phyloP scores from a whole-genome alignment of 371 early-diverging fungal species.

The Zychaea mexicana region DNA sequence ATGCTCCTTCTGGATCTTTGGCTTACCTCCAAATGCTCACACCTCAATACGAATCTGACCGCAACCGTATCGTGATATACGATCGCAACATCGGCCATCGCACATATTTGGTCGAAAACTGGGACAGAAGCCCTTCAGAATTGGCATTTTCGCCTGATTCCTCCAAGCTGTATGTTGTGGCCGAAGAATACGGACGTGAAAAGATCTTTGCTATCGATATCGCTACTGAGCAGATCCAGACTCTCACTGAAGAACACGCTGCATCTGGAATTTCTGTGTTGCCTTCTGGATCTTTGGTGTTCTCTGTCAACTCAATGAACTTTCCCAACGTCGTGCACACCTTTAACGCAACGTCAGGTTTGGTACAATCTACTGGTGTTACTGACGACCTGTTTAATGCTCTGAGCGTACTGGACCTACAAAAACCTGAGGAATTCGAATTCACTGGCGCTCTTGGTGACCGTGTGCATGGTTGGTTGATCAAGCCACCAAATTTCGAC shows the following conservation, averaged over 20 bases:
- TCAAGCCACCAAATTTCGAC: slow-evolving; percentile 71
- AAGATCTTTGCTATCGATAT: slow-evolving; percentile 60
- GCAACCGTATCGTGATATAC: slow-evolving; percentile 69
- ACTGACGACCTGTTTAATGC: slow-evolving; percentile 30
- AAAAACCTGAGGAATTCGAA: slow-evolving; percentile 61
- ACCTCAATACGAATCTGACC: slow-evolving; percentile 79
- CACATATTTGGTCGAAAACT: slow-evolving; percentile 47
- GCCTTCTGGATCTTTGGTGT: slow-evolving; percentile 40
- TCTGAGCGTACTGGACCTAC: slow-evolving; percentile 33
- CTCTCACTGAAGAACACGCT: slow-evolving; percentile 57
- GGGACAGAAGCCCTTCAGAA: slow-evolving; percentile 69
- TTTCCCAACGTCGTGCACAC: slow-evolving; percentile 51
- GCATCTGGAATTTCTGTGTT: slow-evolving; percentile 45
- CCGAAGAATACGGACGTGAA: slow-evolving; percentile 61
- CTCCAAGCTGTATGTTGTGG: slow-evolving; percentile 55
- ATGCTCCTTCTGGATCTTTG: slow-evolving; percentile 64
- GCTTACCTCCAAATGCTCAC: slow-evolving; percentile 77
- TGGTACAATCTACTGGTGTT: slow-evolving; percentile 13
- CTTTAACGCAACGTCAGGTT: slow-evolving; percentile 24
- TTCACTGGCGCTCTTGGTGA: slow-evolving; percentile 69
- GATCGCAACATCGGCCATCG: slow-evolving; percentile 42
- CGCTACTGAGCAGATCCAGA: slow-evolving; percentile 37
- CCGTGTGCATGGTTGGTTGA: slow-evolving; percentile 73
- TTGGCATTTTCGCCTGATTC: slow-evolving; percentile 58
- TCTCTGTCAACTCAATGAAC: slow-evolving; percentile 47